phyloP scores from a whole-genome alignment of 179 eudicot genomes.

The Silene vulgaris region DNA sequence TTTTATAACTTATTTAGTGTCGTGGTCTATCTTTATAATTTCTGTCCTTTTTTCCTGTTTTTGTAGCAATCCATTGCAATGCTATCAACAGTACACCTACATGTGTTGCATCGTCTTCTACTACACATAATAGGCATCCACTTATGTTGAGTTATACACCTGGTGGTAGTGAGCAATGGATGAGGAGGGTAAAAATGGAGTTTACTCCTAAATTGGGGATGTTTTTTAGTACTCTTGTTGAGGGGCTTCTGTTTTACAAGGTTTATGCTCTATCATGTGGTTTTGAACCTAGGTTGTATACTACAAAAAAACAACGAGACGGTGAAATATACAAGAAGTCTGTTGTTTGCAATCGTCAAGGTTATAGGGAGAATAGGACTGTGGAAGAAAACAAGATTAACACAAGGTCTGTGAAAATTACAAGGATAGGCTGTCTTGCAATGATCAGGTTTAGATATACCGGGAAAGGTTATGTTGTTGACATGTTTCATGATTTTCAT shows the following conservation, averaged over 20 bases:
- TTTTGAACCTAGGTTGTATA: neutral
- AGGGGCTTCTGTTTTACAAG: too few relatives aligned
- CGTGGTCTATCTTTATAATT: too few relatives aligned
- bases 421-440: neutral
- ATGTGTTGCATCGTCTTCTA: neutral
- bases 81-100: neutral
- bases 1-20: too few relatives aligned
- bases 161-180: neutral
- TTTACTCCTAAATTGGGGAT: neutral
- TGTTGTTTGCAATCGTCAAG: neutral
- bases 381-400: neutral
- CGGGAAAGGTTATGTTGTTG: neutral
- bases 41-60: neutral
- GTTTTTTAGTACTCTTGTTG: neutral
- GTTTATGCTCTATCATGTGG: neutral
- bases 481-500: neutral
- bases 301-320: neutral
- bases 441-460: neutral
- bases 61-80: neutral
- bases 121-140: neutral
- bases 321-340: neutral
- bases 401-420: neutral
- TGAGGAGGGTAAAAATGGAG: neutral
- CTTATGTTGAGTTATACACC: neutral
- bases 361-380: neutral